Percentiles rank a stretch among this genome's conserved stretches.
These are phyloP conservation scores for Verticillium albo-atrum DNA, from an alignment of 2,329 filamentous ascomycete genomes.

Conservation along the genomic window DNA sequence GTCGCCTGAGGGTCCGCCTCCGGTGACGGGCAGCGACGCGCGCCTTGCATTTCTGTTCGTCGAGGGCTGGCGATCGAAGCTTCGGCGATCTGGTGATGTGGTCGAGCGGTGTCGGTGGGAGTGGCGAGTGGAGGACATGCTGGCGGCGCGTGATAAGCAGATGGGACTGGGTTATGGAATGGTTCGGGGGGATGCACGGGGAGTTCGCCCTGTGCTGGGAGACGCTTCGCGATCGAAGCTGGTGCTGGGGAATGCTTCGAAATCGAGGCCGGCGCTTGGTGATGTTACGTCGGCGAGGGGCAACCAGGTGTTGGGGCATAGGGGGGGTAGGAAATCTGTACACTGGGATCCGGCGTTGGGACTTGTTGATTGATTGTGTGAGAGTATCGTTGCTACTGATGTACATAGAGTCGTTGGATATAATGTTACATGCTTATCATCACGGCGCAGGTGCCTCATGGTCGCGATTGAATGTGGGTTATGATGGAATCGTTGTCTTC, in stretches of 20 bases:
- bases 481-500: too few relatives aligned
- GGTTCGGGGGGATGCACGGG: neutral
- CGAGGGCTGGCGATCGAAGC: slow-evolving; percentile 29
- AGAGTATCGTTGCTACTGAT: neutral
- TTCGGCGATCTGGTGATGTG: slow-evolving; percentile 24
- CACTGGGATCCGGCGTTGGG: slow-evolving; percentile 3
- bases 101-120: slow-evolving; percentile 28
- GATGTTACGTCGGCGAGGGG: neutral
- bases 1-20: slow-evolving; percentile 4
- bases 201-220: neutral
- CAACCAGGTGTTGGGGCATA: neutral
- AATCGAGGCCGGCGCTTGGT: too few relatives aligned
- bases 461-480: too few relatives aligned
- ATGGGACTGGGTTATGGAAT: neutral
- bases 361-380: neutral
- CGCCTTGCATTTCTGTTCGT: slow-evolving; percentile 32
- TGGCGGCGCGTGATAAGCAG: neutral
- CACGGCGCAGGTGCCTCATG: too few relatives aligned
- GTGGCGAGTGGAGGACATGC: slow-evolving; percentile 18
- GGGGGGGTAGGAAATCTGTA: neutral
- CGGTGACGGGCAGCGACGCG: neutral
- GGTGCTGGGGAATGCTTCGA: neutral
- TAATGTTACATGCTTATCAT: neutral
- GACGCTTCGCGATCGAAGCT: neutral
- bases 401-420: neutral